Conservation (phyloP, 805 yeast species). For the Metschnikowia gruessii region DNA sequence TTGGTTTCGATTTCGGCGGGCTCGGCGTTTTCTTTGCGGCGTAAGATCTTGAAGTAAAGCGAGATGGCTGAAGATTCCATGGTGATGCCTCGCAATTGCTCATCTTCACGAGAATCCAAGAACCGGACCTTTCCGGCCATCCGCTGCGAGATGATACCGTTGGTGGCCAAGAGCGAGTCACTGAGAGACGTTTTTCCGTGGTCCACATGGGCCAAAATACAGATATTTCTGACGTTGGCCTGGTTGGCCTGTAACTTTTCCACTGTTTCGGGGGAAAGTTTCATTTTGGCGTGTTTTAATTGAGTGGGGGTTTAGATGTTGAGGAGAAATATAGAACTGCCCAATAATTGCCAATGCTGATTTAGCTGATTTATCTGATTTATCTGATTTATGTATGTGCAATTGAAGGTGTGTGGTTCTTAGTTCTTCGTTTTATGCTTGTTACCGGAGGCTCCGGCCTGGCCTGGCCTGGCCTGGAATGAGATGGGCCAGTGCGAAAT, state of each 20-base stretch:
- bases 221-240: constrained; percentile 75
- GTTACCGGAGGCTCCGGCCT: no score
- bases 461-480: no score
- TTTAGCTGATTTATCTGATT: no score
- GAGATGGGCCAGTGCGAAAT: no score
- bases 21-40: constrained; percentile 31
- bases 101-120: constrained; percentile 92
- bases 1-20: constrained; percentile 42
- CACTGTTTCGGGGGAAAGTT: constrained; percentile 62
- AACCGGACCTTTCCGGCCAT: constrained; percentile 95
- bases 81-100: constrained; percentile 92
- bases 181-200: constrained; percentile 97
- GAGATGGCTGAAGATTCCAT: constrained; percentile 98
- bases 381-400: background rate
- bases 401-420: background rate
- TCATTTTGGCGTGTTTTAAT: constrained; percentile 43
- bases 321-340: no score
- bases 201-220: constrained; percentile 96
- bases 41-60: constrained; percentile 73
- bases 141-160: constrained; percentile 92
- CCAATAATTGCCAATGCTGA: background rate
- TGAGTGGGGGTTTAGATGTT: no score
- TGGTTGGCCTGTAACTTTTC: constrained; percentile 68
- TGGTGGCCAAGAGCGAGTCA: constrained; percentile 88
- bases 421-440: no score